These are phyloP conservation scores for Linum tenue DNA, from an alignment of 345 rosid genomes.

Conservation along the genomic window DNA sequence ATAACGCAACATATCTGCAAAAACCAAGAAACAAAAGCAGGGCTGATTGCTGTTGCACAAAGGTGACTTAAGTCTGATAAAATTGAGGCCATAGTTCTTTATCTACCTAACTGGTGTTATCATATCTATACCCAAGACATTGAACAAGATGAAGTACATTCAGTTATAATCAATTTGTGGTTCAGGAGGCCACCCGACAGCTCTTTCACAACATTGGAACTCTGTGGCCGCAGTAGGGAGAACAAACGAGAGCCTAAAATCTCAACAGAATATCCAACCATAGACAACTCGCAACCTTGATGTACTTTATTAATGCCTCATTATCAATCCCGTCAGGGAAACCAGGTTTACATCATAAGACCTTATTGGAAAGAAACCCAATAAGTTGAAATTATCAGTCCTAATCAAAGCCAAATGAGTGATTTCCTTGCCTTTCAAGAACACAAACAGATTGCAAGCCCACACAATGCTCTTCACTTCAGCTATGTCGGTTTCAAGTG, in stretches of 20 bases:
- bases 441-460: not conserved
- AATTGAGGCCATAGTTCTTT: too few relatives aligned
- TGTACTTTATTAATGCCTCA: not conserved
- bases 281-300: not conserved
- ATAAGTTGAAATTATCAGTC: not conserved
- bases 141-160: not conserved
- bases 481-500: not conserved
- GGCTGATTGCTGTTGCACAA: not conserved
- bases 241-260: not conserved
- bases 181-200: not conserved
- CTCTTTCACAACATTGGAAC: not conserved
- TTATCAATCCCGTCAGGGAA: not conserved
- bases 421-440: not conserved
- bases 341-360: not conserved
- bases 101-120: too few relatives aligned
- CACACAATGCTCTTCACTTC: too few relatives aligned
- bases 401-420: not conserved
- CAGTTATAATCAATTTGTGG: not conserved
- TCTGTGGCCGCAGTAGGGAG: not conserved
- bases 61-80: not conserved
- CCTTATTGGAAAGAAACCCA: not conserved
- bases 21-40: not conserved
- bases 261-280: not conserved
- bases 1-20: not conserved
- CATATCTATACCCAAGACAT: not conserved